These are phyloP conservation scores for Luvunga scandens DNA, from an alignment of 345 rosid genomes.

Conservation along the genomic window DNA sequence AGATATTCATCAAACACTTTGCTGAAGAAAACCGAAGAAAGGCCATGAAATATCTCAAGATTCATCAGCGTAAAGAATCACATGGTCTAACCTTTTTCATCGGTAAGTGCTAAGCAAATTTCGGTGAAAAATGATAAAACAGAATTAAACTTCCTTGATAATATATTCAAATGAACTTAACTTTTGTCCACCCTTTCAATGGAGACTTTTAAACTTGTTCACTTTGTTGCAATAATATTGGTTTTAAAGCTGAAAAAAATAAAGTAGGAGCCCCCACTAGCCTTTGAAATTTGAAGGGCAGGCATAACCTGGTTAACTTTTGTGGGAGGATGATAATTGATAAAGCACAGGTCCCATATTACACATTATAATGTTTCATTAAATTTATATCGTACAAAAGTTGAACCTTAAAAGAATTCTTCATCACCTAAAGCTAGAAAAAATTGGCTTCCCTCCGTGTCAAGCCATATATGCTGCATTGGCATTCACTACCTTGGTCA, in stretches of 20 bases:
- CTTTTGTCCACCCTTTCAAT: slow-evolving; percentile 18
- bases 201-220: slow-evolving; percentile 23
- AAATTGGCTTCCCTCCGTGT: not conserved
- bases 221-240: slow-evolving; percentile 23
- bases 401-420: slow-evolving; percentile 12
- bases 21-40: slow-evolving; percentile 80
- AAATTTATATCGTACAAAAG: slow-evolving; percentile 8
- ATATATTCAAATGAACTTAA: slow-evolving; percentile 1
- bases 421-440: slow-evolving; percentile 6
- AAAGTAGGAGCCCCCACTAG: slow-evolving; percentile 48
- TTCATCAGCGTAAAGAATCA: slow-evolving; percentile 77
- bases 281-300: slow-evolving; percentile 22
- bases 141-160: not conserved
- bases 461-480: not conserved
- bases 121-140: not conserved
- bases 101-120: slow-evolving; percentile 50
- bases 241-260: slow-evolving; percentile 17
- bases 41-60: slow-evolving; percentile 88
- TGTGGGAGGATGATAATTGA: slow-evolving; percentile 47
- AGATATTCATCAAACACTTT: slow-evolving; percentile 75
- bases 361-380: slow-evolving; percentile 12
- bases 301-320: slow-evolving; percentile 30
- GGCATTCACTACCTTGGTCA: not conserved
- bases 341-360: slow-evolving; percentile 43
- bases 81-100: slow-evolving; percentile 87